These are phyloP conservation scores for Pichia sp. DNA, from an alignment of 1,139 yeast species.

Conservation along the genomic window DNA sequence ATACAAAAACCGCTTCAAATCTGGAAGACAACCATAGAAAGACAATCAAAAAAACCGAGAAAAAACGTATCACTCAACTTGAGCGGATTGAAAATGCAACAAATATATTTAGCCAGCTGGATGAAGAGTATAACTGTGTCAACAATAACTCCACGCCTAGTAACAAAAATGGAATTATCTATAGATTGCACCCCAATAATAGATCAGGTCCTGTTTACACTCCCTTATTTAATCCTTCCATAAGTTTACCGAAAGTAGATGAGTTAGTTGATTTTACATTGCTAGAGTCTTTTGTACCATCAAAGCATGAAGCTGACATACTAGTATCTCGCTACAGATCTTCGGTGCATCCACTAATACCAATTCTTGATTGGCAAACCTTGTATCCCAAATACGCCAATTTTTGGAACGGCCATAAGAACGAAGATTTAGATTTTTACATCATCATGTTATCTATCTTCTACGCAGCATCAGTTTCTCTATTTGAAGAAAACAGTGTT, in stretches of 20 bases:
- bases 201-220: slow-evolving; percentile 20
- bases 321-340: slow-evolving; percentile 17
- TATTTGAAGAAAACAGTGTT: slow-evolving; percentile 18
- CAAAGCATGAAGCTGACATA: slow-evolving; percentile 13
- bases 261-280: slow-evolving; percentile 9
- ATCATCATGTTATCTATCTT: slow-evolving; percentile 17
- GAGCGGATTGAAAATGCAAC: not conserved
- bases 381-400: slow-evolving; percentile 18
- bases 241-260: slow-evolving; percentile 8
- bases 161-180: too few species aligned
- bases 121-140: too few species aligned
- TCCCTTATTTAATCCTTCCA: slow-evolving; percentile 16
- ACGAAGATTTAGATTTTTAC: slow-evolving; percentile 14
- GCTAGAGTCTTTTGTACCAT: slow-evolving; percentile 15
- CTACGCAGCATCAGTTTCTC: slow-evolving; percentile 21
- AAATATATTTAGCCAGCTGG: not conserved
- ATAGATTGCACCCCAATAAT: slow-evolving; percentile 8
- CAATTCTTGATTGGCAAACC: slow-evolving; percentile 16
- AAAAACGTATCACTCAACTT: not conserved
- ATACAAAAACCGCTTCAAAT: not conserved
- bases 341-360: slow-evolving; percentile 20
- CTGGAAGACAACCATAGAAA: not conserved
- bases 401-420: slow-evolving; percentile 16
- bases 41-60: too few species aligned
- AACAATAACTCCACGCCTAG: too few species aligned